Evolutionary conservation across 495 filamentous ascomycete species (phyloP), one percentile per base, ranked within the genome.

Genomic region (Podospora pseudopauciseta): DNA sequence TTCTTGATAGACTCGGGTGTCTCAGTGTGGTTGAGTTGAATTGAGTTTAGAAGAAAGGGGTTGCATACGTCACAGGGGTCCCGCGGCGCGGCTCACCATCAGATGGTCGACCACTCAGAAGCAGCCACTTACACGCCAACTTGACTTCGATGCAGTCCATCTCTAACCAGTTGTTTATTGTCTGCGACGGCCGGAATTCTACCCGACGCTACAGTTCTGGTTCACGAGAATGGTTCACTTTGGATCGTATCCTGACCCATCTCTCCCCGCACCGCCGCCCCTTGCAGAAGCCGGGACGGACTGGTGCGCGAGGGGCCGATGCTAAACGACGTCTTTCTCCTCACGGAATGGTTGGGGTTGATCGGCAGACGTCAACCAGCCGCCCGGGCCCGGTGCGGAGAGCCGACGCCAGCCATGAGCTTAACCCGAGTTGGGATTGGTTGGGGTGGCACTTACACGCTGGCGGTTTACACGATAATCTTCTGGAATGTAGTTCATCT

Each of bases 391-490:
- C 39, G 39, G 39, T 49, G 39, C 44, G 57, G 61, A 71, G 59
- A 71, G 69, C 69, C 69, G 69, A 71, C 64, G 69, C 69, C 66
- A 71, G 65, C 69, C 69, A 71, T 26, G 13, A 7, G 20, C 54
- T 30, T 54, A 65, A 28, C 18, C 32, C 39, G n/a, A 65, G 61
- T 28, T 65, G 32, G n/a, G 11, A 26, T 20, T 30, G n/a, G 30
- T 62, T 28, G 44, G 32, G 20, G 44, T 30, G 58, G 64, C 32
- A 44, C 28, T 39, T 39, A 63, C 30, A 63, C 61, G 34, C 20
- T 16, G 16, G 13, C 49, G 13, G 19, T 62, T 53, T 20, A 23
- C 20, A 23, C 1, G 27, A 30, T 9, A 60, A 15, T 55, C 27
- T 15, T 19, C 26, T 62, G 61, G n/a, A 58, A 58, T 19, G n/a